Base-by-base conservation (phyloP, 2,329 filamentous ascomycete species). In the Fusarium sp. region DNA sequence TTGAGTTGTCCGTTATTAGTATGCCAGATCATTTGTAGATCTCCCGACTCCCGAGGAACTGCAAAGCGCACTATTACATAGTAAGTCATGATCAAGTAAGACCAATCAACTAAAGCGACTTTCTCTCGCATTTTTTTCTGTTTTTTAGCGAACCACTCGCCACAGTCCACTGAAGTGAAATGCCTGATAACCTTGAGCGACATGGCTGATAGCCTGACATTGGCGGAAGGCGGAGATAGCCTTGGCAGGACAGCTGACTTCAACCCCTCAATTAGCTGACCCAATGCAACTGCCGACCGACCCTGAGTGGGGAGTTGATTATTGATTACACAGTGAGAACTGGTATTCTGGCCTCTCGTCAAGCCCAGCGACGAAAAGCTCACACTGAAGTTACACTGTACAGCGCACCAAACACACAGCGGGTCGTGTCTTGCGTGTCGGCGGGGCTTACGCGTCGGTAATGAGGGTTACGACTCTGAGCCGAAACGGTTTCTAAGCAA, bases 381-480 rank as follows among this genome's bases (percentile, higher is more conserved):
- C 8, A 9, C 18, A 10, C 18, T 13, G n/a, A 8, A 3, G 33
- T n/a, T 33, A 18, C 57, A 63, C 57, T 54, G 46, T 62, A 49
- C 18, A 23, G n/a, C 44, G 46, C 39, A 62, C 24, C 42, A 24
- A 16, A 56, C 35, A 56, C 29, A 29, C 24, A 21, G 21, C 26
- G 21, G 20, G 20, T 24, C 26, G 28, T 41, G 9, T 26, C 20
- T 31, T n/a, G 35, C 8, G 3, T 31, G 26, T 10, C 42, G 24
- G 37, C 33, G 53, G 59, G 46, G 61, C 62, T 66, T 46, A 54
- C 62, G 61, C 29, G 41, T 65, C 41, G 44, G 23, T n/a, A 38
- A 23, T 20, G 26, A 38, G 11, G 35, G 39, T 38, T 33, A 28
- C 35, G 53, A 31, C 28, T 46, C 33, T 33, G 28, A 31, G 18